Percentiles rank a stretch among this genome's conserved stretches.
phyloP scores from a whole-genome alignment of 73 alveolate species.

The Strombidium stylifer region DNA sequence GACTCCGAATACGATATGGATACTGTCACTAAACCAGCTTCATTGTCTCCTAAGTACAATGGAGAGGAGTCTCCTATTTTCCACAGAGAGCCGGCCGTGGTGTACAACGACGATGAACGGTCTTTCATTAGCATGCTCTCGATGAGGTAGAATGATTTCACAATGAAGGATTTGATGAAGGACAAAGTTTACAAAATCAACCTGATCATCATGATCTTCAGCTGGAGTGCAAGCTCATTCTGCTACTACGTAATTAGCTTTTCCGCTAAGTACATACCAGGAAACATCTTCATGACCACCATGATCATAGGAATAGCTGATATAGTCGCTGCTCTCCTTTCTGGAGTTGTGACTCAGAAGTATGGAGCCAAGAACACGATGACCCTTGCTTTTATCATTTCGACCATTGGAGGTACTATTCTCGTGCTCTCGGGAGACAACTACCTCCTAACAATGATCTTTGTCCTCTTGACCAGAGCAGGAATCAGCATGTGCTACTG shows the following conservation, averaged over 20 bases:
- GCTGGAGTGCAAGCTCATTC: constrained; percentile 30
- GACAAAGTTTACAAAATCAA: neutral
- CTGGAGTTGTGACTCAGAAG: neutral
- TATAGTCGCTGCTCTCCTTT: neutral
- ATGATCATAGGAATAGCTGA: neutral
- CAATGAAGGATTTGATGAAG: neutral
- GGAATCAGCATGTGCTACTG: constrained; percentile 9
- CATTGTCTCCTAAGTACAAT: neutral
- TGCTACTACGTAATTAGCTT: constrained; percentile 26
- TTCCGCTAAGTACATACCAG: constrained; percentile 33
- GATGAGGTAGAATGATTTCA: too few relatives aligned
- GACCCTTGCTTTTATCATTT: neutral
- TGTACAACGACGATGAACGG: constrained; percentile 26
- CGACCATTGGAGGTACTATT: neutral
- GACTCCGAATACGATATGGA: too few relatives aligned
- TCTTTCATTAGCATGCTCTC: too few relatives aligned
- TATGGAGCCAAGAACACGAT: neutral
- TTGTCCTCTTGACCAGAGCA: constrained; percentile 1
- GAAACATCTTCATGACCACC: constrained; percentile 15
- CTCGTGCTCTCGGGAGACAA: neutral
- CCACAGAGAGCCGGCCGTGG: too few relatives aligned
- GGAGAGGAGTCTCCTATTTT: constrained; percentile 2
- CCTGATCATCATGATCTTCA: neutral
- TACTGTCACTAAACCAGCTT: too few relatives aligned
- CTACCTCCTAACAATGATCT: neutral